Conservation (phyloP, 2,329 filamentous ascomycete species). For the Tympanopsis confertula region DNA sequence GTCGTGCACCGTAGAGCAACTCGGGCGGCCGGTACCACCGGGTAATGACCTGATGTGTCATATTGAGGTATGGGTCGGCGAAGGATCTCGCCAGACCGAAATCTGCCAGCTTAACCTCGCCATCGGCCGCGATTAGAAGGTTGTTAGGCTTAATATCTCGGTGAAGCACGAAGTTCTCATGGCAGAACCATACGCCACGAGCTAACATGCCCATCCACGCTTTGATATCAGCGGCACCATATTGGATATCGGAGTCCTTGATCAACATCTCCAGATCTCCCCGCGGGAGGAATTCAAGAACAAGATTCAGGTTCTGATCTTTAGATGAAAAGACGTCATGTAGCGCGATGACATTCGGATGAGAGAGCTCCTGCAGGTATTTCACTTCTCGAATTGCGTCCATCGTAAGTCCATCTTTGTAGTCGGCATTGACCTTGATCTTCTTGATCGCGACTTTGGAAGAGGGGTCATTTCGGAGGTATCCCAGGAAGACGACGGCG, state of each 20-base stretch:
- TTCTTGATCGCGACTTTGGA: conserved; percentile 56
- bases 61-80: conserved; percentile 52
- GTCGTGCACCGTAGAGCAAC: conserved; percentile 54
- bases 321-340: conserved; percentile 62
- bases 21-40: conserved; percentile 66
- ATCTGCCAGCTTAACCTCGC: conserved; percentile 63
- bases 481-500: conserved; percentile 61
- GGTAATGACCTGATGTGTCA: conserved; percentile 64
- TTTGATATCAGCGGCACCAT: conserved; percentile 58
- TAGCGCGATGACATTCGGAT: conserved; percentile 63
- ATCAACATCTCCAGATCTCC: conserved; percentile 62
- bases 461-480: conserved; percentile 43
- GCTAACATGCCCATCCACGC: conserved; percentile 65
- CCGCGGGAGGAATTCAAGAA: conserved; percentile 57
- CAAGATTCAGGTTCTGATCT: conserved; percentile 61
- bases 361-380: conserved; percentile 59
- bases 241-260: conserved; percentile 48
- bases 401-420: conserved; percentile 58
- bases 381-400: conserved; percentile 66
- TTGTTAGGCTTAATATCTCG: conserved; percentile 73
- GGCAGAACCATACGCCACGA: conserved; percentile 61
- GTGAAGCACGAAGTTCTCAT: conserved; percentile 60
- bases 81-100: conserved; percentile 63
- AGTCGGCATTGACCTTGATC: conserved; percentile 47
- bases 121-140: conserved; percentile 57